A percentile compares a stretch with the other conserved stretches of the same genome.
Conservation (phyloP, 208 protist species). For the Herpetomonas tarakana region DNA sequence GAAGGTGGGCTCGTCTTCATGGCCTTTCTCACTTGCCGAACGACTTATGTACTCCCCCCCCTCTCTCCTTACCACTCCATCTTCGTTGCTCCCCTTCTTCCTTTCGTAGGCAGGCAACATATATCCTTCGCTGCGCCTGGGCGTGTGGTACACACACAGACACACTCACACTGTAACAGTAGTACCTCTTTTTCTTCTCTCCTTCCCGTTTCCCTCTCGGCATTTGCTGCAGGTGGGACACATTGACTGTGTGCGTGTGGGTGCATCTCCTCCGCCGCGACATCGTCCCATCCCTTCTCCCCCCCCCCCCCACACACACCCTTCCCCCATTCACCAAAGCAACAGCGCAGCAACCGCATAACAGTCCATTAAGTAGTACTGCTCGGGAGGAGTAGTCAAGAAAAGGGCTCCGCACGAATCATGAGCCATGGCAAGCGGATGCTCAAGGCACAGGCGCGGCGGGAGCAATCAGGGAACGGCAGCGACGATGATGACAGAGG, state of each 20-base stretch:
- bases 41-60: too few relatives aligned
- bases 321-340: neutral
- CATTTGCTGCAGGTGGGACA: too few relatives aligned
- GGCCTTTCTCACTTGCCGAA: too few relatives aligned
- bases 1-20: too few relatives aligned
- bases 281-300: neutral
- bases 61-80: too few relatives aligned
- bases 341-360: too few relatives aligned
- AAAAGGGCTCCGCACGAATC: too few relatives aligned
- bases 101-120: neutral
- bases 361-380: too few relatives aligned
- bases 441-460: constrained; percentile 48
- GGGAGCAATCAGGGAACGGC: constrained; percentile 20
- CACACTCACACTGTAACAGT: neutral
- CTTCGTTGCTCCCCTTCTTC: neutral
- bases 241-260: too few relatives aligned
- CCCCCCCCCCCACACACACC: neutral
- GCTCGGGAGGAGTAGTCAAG: too few relatives aligned
- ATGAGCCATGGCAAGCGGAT: constrained; percentile 49
- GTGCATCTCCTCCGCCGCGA: neutral
- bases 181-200: neutral
- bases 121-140: too few relatives aligned
- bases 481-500: constrained; percentile 8
- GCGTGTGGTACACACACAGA: constrained; percentile 10
- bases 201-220: neutral